Percentiles rank a stretch among this genome's conserved stretches.
These are phyloP conservation scores for Penicillium salamii DNA, from an alignment of 495 filamentous ascomycete genomes.

Conservation along the genomic window DNA sequence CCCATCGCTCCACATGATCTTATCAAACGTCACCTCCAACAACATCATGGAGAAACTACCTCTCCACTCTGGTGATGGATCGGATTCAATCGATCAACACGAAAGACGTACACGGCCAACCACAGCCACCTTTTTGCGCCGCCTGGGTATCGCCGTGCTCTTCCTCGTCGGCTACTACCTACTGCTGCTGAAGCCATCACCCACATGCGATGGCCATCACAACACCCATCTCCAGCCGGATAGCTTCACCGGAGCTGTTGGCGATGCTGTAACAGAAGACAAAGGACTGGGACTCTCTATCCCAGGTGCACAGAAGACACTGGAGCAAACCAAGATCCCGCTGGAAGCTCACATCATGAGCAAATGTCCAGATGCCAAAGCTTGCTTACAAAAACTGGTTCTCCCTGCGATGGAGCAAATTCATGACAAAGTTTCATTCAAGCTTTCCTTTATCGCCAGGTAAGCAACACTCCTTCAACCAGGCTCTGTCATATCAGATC, in stretches of 20 bases:
- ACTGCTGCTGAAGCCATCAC: constrained; percentile 11
- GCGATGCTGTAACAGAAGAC: background rate
- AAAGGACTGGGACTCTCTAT: background rate
- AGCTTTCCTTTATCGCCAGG: constrained; percentile 84
- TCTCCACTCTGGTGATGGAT: constrained; percentile 16
- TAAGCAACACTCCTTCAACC: constrained; percentile 28
- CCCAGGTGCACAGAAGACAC: background rate
- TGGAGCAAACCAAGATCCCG: constrained; percentile 51
- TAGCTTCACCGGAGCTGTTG: background rate
- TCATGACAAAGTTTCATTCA: constrained; percentile 83
- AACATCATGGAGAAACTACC: constrained; percentile 27
- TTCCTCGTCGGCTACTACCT: constrained; percentile 20
- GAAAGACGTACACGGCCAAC: constrained; percentile 4
- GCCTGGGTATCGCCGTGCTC: constrained; percentile 14
- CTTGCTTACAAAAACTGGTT: constrained; percentile 77
- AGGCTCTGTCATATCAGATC: background rate
- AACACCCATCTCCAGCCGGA: background rate
- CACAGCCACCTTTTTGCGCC: constrained; percentile 10
- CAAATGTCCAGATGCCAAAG: constrained; percentile 86
- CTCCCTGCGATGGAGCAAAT: constrained; percentile 83
- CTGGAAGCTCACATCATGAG: constrained; percentile 92
- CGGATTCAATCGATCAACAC: background rate
- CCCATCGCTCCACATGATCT: constrained; percentile 8
- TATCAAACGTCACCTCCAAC: constrained; percentile 7
- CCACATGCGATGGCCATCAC: background rate